These are phyloP conservation scores for Mycena polygramma DNA, from an alignment of 768 basidiomycete genomes.

Conservation along the genomic window DNA sequence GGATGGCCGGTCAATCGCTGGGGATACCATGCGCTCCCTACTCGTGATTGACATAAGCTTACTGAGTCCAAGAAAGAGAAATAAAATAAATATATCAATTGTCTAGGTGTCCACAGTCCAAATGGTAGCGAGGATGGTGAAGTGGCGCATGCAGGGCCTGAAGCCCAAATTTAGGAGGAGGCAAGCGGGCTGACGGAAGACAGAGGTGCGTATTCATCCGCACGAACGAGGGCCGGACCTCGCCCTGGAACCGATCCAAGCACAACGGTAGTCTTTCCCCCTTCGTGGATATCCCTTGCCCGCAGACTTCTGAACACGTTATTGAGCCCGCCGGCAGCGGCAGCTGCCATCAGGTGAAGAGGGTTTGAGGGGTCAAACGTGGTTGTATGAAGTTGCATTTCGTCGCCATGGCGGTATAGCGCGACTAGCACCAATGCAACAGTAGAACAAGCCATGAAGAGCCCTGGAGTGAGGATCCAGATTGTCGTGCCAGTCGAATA, in stretches of 20 bases:
- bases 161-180: too few species aligned
- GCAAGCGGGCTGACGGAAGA: too few species aligned
- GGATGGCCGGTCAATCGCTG: too few species aligned
- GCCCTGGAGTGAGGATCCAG: conserved; percentile 4
- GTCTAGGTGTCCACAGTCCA: too few species aligned
- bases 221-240: conserved; percentile 11
- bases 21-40: too few species aligned
- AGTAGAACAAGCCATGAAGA: neutral
- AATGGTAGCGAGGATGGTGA: too few species aligned
- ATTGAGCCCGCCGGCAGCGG: conserved; percentile 6
- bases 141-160: too few species aligned
- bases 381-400: neutral
- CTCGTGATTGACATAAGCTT: too few species aligned
- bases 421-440: conserved; percentile 4
- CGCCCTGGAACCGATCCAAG: conserved; percentile 4
- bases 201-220: too few species aligned
- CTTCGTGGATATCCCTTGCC: neutral
- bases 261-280: neutral
- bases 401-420: neutral
- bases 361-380: conserved; percentile 18
- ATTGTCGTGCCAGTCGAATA: neutral
- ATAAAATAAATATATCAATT: too few species aligned
- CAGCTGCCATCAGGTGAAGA: conserved; percentile 13
- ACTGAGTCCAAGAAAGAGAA: too few species aligned
- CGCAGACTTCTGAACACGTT: conserved; percentile 8